These are phyloP conservation scores for Phytophthora lateralis DNA, from an alignment of 352 stramenopile species.

Conservation along the genomic window DNA sequence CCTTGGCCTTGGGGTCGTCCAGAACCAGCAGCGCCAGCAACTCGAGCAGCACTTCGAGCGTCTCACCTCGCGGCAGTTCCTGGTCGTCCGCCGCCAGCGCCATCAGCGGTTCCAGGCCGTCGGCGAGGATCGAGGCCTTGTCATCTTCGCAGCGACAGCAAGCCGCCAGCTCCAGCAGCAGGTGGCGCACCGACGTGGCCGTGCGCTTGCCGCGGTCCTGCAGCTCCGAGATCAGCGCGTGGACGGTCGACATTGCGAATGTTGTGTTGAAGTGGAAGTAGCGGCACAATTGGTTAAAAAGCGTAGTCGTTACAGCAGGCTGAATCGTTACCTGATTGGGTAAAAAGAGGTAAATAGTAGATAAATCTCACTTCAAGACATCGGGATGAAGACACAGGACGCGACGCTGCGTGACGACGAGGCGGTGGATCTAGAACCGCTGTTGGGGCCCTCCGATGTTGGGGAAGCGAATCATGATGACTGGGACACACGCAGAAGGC, in stretches of 20 bases:
- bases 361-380: conserved; percentile 24
- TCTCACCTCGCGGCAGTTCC: conserved; percentile 13
- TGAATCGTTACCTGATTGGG: conserved; percentile 5
- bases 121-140: conserved; percentile 36
- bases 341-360: background rate
- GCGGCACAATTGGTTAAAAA: conserved; percentile 17
- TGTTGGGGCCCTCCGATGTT: conserved; percentile 16
- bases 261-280: conserved; percentile 24
- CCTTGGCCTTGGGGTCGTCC: conserved; percentile 27
- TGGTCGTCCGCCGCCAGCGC: conserved; percentile 19
- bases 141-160: conserved; percentile 45
- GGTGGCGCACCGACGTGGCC: conserved; percentile 16
- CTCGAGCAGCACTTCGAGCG: conserved; percentile 51
- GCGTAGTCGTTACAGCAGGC: background rate
- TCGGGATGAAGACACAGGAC: conserved; percentile 2
- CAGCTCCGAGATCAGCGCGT: conserved; percentile 47
- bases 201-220: conserved; percentile 35
- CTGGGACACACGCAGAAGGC: background rate
- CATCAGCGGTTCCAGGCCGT: conserved; percentile 43
- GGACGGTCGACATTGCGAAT: conserved; percentile 46
- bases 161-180: conserved; percentile 44
- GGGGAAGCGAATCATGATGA: background rate
- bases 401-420: conserved; percentile 1
- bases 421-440: conserved; percentile 24
- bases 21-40: conserved; percentile 42